Conservation (phyloP, 202 grass and related monocot species). For the Zoysia matrella region DNA sequence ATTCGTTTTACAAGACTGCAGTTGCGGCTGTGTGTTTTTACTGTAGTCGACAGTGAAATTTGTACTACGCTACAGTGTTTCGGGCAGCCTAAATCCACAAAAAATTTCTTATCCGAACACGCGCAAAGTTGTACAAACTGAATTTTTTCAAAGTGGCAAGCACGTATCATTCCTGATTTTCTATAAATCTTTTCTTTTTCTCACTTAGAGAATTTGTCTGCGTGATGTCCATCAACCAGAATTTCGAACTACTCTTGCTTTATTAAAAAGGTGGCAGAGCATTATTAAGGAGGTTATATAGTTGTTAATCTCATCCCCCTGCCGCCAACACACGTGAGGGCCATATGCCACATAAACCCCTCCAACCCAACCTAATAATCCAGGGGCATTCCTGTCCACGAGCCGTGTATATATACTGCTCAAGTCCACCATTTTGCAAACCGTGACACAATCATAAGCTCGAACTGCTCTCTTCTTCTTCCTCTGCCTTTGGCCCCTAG, state of each 20-base stretch:
- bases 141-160: background rate
- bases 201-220: background rate
- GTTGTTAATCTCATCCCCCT: slow-evolving; percentile 44
- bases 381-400: slow-evolving; percentile 55
- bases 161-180: background rate
- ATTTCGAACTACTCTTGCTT: background rate
- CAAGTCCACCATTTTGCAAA: slow-evolving; percentile 20
- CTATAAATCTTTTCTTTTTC: too few species aligned
- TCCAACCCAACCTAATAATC: slow-evolving; percentile 46
- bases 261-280: slow-evolving; percentile 30
- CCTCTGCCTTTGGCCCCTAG: background rate
- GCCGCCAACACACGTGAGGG: slow-evolving; percentile 32
- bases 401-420: slow-evolving; percentile 36
- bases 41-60: too few species aligned
- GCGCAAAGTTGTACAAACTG: background rate
- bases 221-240: background rate
- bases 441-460: slow-evolving; percentile 43
- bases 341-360: slow-evolving; percentile 39
- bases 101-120: too few species aligned
- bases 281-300: slow-evolving; percentile 33
- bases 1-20: too few species aligned
- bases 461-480: background rate
- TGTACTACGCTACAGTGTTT: too few species aligned
- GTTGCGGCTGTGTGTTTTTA: too few species aligned
- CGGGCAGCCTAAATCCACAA: too few species aligned